Base-by-base conservation (phyloP, 148 eudicot species). In the Camellia lanceoleosa region DNA sequence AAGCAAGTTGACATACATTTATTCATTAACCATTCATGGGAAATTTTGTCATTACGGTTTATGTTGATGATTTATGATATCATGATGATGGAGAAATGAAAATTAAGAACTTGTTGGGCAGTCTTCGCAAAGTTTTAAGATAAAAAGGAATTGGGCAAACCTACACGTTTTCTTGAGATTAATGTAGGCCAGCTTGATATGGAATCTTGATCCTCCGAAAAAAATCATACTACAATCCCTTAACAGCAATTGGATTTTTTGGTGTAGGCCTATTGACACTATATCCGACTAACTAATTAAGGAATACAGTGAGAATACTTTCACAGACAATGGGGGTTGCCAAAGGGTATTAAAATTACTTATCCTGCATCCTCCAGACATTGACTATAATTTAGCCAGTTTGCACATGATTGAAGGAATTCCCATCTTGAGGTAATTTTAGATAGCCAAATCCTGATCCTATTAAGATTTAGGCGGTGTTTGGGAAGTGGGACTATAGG, bases 61-160 rank as follows among this genome's bases (percentile, higher is more conserved):
- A n/a, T 9, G 74, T 71, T 18, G 15, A 49, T 71, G 42, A 9
- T 8, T 23, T 43, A 30, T 65, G 41, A 47, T 8, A 44, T 46
- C 73, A 69, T 69, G 73, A 70, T 70, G n/a, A 41, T 8, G 1
- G 16, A 54, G 60, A 54, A 41, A 73, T 20, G 43, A 73, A 72
- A 23, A 54, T 20, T 1, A 3, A 23, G 44, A 73, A 73, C 11
- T 23, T 54, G n/a, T 38, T 23, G 11, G 19, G 62, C 11, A 54
- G 46, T 73, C 19, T 30, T 8, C 13, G 58, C 3, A 3, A 51
- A 14, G 38, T n/a, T 46, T 72, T 72, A 52, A 52, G 42, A 72
- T 72, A 2, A 23, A 2, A 23, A 8, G 59, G 60, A 19, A 73
- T 12, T 43, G 12, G n/a, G 43, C 23, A 68, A 18, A 68, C 18